These are phyloP conservation scores for Malus hybrid DNA, from an alignment of 331 rosid genomes.

Conservation along the genomic window DNA sequence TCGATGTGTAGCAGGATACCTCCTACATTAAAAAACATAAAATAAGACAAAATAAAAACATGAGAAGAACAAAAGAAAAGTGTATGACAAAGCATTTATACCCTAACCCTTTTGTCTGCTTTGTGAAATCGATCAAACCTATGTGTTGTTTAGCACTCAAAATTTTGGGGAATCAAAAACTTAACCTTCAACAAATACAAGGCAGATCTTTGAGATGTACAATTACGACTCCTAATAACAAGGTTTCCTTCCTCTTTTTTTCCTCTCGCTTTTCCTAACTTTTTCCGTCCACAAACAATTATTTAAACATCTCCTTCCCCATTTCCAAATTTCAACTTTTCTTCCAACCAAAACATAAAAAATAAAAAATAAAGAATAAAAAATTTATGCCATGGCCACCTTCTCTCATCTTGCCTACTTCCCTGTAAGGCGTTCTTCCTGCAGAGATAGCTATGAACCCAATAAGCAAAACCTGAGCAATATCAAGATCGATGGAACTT, in stretches of 20 bases:
- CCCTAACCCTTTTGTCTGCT: neutral
- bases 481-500: conserved; percentile 44
- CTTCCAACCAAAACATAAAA: neutral
- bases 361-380: neutral
- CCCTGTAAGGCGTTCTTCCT: conserved; percentile 37
- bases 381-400: conserved; percentile 18
- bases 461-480: conserved; percentile 29
- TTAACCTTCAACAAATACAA: conserved; percentile 19
- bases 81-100: neutral
- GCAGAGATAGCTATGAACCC: conserved; percentile 35
- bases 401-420: conserved; percentile 36
- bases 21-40: too few relatives aligned
- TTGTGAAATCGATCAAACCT: conserved; percentile 23
- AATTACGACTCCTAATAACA: too few relatives aligned
- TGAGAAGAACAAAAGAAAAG: neutral
- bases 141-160: neutral
- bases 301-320: conserved; percentile 25
- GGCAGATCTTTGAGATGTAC: conserved; percentile 31
- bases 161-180: neutral
- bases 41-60: too few relatives aligned
- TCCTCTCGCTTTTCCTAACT: conserved; percentile 1
- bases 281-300: conserved; percentile 22
- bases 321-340: conserved; percentile 36
- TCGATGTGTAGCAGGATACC: too few relatives aligned
- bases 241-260: conserved; percentile 3